Percentiles rank a stretch among this genome's conserved stretches.
phyloP scores from a whole-genome alignment of 306 rosid species.

The Fagus crenata region DNA sequence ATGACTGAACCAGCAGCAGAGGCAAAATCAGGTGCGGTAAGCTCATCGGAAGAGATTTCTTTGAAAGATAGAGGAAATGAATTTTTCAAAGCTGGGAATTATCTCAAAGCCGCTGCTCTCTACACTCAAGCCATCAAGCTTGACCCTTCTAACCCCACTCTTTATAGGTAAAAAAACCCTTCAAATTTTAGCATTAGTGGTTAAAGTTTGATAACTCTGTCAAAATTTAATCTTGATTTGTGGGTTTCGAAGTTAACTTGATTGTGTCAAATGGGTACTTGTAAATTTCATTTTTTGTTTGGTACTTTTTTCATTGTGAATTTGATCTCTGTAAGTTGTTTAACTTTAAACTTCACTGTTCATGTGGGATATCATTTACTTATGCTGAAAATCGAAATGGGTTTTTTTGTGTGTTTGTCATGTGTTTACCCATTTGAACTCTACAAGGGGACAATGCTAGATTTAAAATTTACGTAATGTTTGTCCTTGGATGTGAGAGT shows the following conservation, averaged over 20 bases:
- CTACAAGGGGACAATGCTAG: background rate
- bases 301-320: background rate
- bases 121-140: constrained; percentile 97
- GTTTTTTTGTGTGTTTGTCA: background rate
- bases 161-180: constrained; percentile 60
- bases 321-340: background rate
- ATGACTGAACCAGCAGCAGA: constrained; percentile 58
- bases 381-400: background rate
- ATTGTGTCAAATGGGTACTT: background rate
- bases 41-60: constrained; percentile 38
- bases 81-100: constrained; percentile 85
- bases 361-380: background rate
- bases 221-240: constrained; percentile 4
- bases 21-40: constrained; percentile 40
- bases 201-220: background rate
- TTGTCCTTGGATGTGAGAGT: background rate
- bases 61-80: constrained; percentile 92
- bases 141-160: constrained; percentile 84
- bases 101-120: constrained; percentile 89
- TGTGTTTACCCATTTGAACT: background rate
- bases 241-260: background rate
- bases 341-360: background rate
- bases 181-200: background rate
- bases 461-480: background rate
- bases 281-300: background rate